Evolutionary conservation across 768 basidiomycete genomes (phyloP), one percentile per base, ranked within the genome.

Genomic region (Pleurotus pulmonarius): DNA sequence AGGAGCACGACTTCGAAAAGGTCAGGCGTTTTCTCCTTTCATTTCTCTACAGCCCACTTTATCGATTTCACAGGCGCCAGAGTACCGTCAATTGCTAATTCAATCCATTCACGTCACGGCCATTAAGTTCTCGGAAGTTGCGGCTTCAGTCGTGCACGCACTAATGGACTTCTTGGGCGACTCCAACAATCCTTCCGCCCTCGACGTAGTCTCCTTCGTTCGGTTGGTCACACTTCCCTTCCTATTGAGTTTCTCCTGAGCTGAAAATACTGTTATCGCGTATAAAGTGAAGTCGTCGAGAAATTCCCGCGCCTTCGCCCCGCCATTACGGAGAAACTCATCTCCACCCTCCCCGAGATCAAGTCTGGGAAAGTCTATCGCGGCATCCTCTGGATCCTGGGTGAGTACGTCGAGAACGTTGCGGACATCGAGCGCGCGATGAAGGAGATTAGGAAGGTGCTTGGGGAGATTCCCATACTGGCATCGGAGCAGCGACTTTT

Each of bases 321-420:
- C 2, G 82, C 89, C 6, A 93, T 98, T 62, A 87, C 87, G 57
- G 86, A 91, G 66, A 94, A 93, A 65, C 84, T 98, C 52, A 84
- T 88, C 46, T 73, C 82, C 26, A 90, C 92, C 0, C 85, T 98
- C 47, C 64, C 80, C 55, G 92, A 92, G 59, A 92, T 98, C 74
- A 94, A 94, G 70, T 94, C 92, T 1, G 94, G 94, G 56, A 98
- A 98, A 70, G 95, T 98, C 20, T 98, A 91, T 79, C 86, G 94
- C 4, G 96, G 96, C 5, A 83, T 98, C n/a, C 81, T 98, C 47
- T 99, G 96, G 96, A 97, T 98, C 61, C 79, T 98, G n/a, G 96
- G 96, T 59, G 96, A 99, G 73, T 99, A 98, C 63, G 87, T 91
- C 41, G 83, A 87, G 60, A 72, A 76, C 4, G 72, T 80, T 49